Percentiles rank a stretch among this genome's conserved stretches.
phyloP scores from a whole-genome alignment of 2,329 filamentous ascomycete species.

The Pyrenophora graminea region DNA sequence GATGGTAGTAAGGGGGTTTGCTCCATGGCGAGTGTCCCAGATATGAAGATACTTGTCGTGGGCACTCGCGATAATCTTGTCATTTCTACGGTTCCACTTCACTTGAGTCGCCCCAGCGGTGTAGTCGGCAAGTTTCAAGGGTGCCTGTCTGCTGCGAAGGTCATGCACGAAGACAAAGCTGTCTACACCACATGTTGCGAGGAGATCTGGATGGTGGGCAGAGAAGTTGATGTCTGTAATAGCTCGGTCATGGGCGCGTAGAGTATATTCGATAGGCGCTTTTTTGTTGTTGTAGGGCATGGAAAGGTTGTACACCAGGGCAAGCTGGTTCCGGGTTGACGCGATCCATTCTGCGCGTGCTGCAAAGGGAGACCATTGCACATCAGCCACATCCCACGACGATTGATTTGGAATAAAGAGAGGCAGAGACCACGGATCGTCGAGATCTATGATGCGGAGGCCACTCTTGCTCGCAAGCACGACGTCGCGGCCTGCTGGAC shows the following conservation, averaged over 20 bases:
- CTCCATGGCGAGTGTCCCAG: constrained; percentile 84
- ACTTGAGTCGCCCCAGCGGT: constrained; percentile 92
- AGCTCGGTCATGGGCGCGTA: constrained; percentile 82
- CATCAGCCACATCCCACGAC: constrained; percentile 93
- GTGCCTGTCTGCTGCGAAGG: constrained; percentile 59
- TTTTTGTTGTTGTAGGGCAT: constrained; percentile 59
- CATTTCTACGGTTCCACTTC: constrained; percentile 88
- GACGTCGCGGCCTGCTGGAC: constrained; percentile 86
- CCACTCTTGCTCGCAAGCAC: constrained; percentile 85
- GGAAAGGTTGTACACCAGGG: constrained; percentile 87
- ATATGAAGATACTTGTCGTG: constrained; percentile 87
- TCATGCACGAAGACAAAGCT: constrained; percentile 95
- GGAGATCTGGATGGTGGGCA: constrained; percentile 83
- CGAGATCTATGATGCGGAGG: constrained; percentile 87
- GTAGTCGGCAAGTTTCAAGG: constrained; percentile 76
- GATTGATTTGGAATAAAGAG: constrained; percentile 83
- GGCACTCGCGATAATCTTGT: constrained; percentile 85
- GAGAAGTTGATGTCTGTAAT: constrained; percentile 98
- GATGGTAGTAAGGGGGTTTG: constrained; percentile 79
- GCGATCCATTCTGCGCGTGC: constrained; percentile 89
- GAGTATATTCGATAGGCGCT: constrained; percentile 84
- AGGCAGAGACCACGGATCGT: constrained; percentile 84
- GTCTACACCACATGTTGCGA: constrained; percentile 90
- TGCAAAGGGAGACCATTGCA: constrained; percentile 95
- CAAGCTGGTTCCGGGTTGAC: constrained; percentile 92